Evolutionary conservation across 2,329 filamentous ascomycete genomes (phyloP).

Genomic region (Lizonia empirigonia): DNA sequence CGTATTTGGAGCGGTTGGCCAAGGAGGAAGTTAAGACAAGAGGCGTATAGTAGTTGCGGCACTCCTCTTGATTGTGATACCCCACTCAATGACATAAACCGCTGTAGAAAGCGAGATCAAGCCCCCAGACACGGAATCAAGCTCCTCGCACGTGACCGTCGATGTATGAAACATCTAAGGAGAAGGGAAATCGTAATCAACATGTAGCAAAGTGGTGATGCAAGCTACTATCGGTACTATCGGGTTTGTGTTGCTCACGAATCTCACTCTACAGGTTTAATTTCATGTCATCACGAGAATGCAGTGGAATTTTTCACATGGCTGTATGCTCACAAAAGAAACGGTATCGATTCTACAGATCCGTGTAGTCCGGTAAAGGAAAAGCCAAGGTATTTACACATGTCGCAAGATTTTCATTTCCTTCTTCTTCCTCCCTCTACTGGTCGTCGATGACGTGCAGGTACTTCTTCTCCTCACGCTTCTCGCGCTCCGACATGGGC

Average conservation of each 20-base stretch:
- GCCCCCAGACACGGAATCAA: too few relatives aligned
- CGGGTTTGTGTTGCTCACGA: too few relatives aligned
- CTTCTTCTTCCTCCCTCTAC: constrained; percentile 25
- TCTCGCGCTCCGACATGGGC: constrained; percentile 92
- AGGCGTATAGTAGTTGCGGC: background rate
- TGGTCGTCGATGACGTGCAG: constrained; percentile 71
- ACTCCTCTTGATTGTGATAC: constrained; percentile 23
- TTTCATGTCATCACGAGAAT: too few relatives aligned
- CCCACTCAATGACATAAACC: constrained; percentile 24
- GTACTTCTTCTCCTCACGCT: constrained; percentile 93
- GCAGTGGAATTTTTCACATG: too few relatives aligned
- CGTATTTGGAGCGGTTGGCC: constrained; percentile 37
- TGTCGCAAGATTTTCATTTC: constrained; percentile 19
- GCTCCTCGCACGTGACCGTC: too few relatives aligned
- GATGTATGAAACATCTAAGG: too few relatives aligned
- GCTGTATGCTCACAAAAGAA: constrained; percentile 20
- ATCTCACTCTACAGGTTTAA: too few relatives aligned
- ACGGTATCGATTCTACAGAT: constrained; percentile 33
- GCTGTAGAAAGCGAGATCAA: background rate
- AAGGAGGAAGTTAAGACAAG: background rate
- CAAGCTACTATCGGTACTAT: too few relatives aligned
- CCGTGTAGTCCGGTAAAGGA: constrained; percentile 24
- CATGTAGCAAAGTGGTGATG: too few relatives aligned
- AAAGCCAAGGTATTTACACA: constrained; percentile 37
- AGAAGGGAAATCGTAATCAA: too few relatives aligned